A percentile compares a stretch with the other conserved stretches of the same genome.
These are phyloP conservation scores for Pinus albicaulis DNA, from an alignment of 75 land plant genomes.

Conservation along the genomic window DNA sequence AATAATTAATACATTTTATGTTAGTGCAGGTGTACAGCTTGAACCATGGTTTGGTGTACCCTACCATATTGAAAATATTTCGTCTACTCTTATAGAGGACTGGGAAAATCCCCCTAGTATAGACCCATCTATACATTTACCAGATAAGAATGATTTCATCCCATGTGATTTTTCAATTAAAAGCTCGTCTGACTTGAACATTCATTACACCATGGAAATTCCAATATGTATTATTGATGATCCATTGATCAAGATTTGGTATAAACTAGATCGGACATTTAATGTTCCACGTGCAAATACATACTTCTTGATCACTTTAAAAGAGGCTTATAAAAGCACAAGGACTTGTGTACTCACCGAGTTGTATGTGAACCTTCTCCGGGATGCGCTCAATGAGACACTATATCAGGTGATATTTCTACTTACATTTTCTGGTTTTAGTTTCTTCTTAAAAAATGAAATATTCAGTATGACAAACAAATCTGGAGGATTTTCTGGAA, in stretches of 20 bases:
- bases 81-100: slow-evolving; percentile 35
- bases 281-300: slow-evolving; percentile 91
- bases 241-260: slow-evolving; percentile 77
- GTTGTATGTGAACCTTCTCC: slow-evolving; percentile 76
- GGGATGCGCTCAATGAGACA: slow-evolving; percentile 89
- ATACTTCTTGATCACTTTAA: slow-evolving; percentile 70
- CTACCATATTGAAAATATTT: slow-evolving; percentile 67
- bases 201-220: slow-evolving; percentile 5
- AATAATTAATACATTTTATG: background rate
- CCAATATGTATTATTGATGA: slow-evolving; percentile 71
- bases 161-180: slow-evolving; percentile 75
- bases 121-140: slow-evolving; percentile 66
- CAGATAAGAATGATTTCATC: slow-evolving; percentile 85
- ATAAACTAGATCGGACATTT: slow-evolving; percentile 84
- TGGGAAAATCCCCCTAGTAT: slow-evolving; percentile 72
- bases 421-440: background rate
- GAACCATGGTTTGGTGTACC: slow-evolving; percentile 94
- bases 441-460: background rate
- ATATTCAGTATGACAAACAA: background rate
- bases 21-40: slow-evolving; percentile 44
- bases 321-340: slow-evolving; percentile 48
- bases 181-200: slow-evolving; percentile 8
- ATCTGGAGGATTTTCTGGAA: background rate
- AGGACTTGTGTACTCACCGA: slow-evolving; percentile 67
- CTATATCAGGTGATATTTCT: slow-evolving; percentile 71